Evolutionary conservation across 192 early-diverging fungal species (phyloP).

Genomic region (Coemansia sp.): DNA sequence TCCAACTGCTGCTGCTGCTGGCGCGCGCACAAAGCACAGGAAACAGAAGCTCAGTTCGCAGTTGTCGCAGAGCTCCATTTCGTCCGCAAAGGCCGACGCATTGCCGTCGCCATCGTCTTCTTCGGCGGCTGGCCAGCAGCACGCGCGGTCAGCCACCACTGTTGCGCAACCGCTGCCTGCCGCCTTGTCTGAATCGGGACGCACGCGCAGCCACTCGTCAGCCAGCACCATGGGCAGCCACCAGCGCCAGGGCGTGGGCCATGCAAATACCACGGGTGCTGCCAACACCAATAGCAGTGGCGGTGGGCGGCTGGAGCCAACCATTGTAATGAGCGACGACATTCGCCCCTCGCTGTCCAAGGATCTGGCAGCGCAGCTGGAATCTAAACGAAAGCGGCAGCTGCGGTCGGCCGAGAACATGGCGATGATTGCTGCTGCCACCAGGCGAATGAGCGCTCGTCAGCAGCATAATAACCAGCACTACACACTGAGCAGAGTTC

Average conservation of each 20-base stretch:
- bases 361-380: slow-evolving; percentile 20
- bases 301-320: slow-evolving; percentile 29
- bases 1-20: neutral
- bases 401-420: slow-evolving; percentile 35
- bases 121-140: slow-evolving; percentile 1
- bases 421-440: slow-evolving; percentile 44
- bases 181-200: slow-evolving; percentile 16
- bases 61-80: slow-evolving; percentile 18
- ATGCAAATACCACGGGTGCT: too few species aligned
- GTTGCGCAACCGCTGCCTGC: neutral
- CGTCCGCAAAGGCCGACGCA: slow-evolving; percentile 1
- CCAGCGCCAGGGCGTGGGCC: too few species aligned
- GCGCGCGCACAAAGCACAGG: slow-evolving; percentile 10
- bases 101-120: neutral
- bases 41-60: slow-evolving; percentile 20
- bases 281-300: neutral
- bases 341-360: slow-evolving; percentile 31
- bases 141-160: neutral
- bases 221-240: slow-evolving; percentile 12
- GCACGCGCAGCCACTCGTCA: slow-evolving; percentile 40
- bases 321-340: slow-evolving; percentile 65
- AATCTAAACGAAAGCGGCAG: slow-evolving; percentile 21
- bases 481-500: neutral
- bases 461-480: neutral
- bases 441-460: slow-evolving; percentile 28